Evolutionary conservation across 768 basidiomycete genomes (phyloP).

Genomic region (button mushroom (Agaricus bisporus)): DNA sequence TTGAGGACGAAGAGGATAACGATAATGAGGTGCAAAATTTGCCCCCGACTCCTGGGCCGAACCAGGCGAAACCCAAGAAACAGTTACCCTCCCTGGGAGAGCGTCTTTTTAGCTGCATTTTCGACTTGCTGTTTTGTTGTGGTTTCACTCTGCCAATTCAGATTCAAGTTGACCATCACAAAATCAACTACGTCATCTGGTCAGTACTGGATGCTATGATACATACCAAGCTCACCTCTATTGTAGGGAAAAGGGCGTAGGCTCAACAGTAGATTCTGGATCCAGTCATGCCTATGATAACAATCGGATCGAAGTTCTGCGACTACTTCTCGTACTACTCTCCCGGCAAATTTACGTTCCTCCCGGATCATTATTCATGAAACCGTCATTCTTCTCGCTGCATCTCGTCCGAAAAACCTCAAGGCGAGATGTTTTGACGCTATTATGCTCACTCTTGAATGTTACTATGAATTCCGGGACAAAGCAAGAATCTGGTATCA

Average conservation of each 20-base stretch:
- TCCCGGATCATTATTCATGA: slow-evolving; percentile 60
- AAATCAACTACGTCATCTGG: slow-evolving; percentile 88
- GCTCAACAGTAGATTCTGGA: slow-evolving; percentile 74
- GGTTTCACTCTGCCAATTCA: slow-evolving; percentile 85
- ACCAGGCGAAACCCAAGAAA: slow-evolving; percentile 28
- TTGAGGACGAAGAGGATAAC: slow-evolving; percentile 72
- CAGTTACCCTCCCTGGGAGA: slow-evolving; percentile 75
- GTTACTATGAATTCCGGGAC: slow-evolving; percentile 72
- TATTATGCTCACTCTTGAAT: slow-evolving; percentile 91
- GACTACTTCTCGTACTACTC: slow-evolving; percentile 80
- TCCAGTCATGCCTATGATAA: slow-evolving; percentile 58
- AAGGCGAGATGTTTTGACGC: slow-evolving; percentile 80
- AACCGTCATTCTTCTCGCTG: slow-evolving; percentile 71
- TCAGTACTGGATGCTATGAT: slow-evolving; percentile 29
- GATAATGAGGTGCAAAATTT: slow-evolving; percentile 30
- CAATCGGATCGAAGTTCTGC: slow-evolving; percentile 86
- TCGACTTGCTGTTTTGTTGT: slow-evolving; percentile 89
- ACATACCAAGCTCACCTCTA: neutral
- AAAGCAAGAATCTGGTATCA: slow-evolving; percentile 46
- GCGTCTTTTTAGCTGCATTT: slow-evolving; percentile 67
- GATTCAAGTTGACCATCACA: slow-evolving; percentile 72
- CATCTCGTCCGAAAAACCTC: slow-evolving; percentile 72
- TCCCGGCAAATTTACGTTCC: slow-evolving; percentile 88
- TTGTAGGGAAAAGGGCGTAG: slow-evolving; percentile 91
- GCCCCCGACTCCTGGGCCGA: slow-evolving; percentile 12